Percentiles rank a stretch among this genome's conserved stretches.
phyloP scores from a whole-genome alignment of 495 filamentous ascomycete genomes.

The Haplographium delicatum region DNA sequence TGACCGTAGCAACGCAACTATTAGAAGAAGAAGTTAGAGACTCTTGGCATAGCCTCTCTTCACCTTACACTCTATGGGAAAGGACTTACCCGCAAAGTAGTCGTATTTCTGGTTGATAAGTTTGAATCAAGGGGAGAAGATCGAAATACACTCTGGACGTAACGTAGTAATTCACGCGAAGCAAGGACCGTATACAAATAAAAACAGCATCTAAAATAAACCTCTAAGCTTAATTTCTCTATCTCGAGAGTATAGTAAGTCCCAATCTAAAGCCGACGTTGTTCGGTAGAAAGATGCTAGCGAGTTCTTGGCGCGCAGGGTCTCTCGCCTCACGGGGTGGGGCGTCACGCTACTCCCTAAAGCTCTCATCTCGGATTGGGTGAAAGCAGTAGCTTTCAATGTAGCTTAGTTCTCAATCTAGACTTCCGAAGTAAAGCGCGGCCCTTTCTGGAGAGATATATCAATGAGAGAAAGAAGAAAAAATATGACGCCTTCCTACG shows the following conservation, averaged over 20 bases:
- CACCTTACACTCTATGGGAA: background rate
- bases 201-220: conserved; percentile 7
- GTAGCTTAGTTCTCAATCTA: no score
- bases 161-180: conserved; percentile 1
- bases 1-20: background rate
- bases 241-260: background rate
- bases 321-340: no score
- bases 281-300: background rate
- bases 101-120: background rate
- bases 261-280: conserved; percentile 1
- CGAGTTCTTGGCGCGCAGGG: conserved; percentile 4
- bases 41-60: conserved; percentile 3
- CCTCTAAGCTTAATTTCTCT: background rate
- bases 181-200: background rate
- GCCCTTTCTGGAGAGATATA: no score
- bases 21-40: conserved; percentile 2
- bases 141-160: background rate
- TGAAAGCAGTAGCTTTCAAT: no score
- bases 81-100: background rate
- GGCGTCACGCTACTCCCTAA: no score
- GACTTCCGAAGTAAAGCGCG: no score
- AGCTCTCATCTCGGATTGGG: no score
- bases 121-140: background rate
- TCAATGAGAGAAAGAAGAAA: no score
- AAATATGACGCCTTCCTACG: no score